A percentile compares a stretch with the other conserved stretches of the same genome.
phyloP scores from a whole-genome alignment of 768 basidiomycete genomes.

The Boletus vinaceobasis region DNA sequence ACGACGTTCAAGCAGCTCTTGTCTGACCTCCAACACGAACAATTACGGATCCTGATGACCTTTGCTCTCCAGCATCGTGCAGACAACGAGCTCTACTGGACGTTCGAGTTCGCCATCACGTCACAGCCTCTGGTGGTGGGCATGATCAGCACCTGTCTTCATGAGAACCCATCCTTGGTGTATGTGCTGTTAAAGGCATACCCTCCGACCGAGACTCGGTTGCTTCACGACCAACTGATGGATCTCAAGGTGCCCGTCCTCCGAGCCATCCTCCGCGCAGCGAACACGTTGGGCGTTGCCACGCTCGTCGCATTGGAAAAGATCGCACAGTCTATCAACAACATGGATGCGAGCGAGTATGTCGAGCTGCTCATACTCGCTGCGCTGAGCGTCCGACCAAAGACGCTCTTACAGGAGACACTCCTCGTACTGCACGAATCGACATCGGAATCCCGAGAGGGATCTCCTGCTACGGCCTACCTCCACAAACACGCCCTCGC shows the following conservation, averaged over 20 bases:
- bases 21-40: conserved; percentile 20
- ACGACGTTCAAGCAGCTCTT: conserved; percentile 18
- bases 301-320: conserved; percentile 59
- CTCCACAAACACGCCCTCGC: conserved; percentile 54
- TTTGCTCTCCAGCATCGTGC: conserved; percentile 45
- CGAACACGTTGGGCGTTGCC: conserved; percentile 52
- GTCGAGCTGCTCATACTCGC: conserved; percentile 51
- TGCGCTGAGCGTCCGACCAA: conserved; percentile 49
- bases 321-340: conserved; percentile 42
- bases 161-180: conserved; percentile 49
- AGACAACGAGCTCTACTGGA: conserved; percentile 51
- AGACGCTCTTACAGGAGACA: conserved; percentile 54
- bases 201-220: conserved; percentile 41
- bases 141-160: conserved; percentile 41
- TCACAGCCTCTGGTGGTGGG: conserved; percentile 29
- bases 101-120: conserved; percentile 41
- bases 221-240: conserved; percentile 27
- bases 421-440: conserved; percentile 57
- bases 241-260: conserved; percentile 35
- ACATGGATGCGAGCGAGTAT: conserved; percentile 41
- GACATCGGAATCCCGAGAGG: conserved; percentile 25
- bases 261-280: conserved; percentile 49
- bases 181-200: conserved; percentile 50
- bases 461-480: conserved; percentile 35
- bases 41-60: conserved; percentile 15